phyloP scores from a whole-genome alignment of 2,329 filamentous ascomycete genomes.

The Scedosporium aurantiacum region DNA sequence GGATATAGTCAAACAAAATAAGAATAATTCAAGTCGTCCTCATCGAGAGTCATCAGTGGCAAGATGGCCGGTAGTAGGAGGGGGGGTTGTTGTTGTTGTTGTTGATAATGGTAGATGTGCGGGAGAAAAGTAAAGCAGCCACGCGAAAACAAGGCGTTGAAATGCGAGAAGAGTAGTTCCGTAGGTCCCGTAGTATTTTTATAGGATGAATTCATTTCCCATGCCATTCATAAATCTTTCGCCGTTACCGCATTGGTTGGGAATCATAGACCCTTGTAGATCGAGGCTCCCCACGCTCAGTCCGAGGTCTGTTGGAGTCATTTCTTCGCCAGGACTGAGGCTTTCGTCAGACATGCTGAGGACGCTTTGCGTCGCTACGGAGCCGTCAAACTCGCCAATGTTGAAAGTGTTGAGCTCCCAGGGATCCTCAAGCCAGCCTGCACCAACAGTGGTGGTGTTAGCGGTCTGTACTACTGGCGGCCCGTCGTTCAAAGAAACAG shows the following conservation, averaged over 20 bases:
- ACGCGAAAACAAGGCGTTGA: background rate
- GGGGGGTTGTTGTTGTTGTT: no score
- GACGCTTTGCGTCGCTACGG: conserved; percentile 38
- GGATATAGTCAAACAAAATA: background rate
- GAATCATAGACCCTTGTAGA: conserved; percentile 17
- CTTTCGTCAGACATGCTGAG: conserved; percentile 48
- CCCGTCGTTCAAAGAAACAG: conserved; percentile 33
- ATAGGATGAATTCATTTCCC: conserved; percentile 1
- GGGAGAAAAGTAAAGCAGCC: no score
- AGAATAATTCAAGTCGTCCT: background rate
- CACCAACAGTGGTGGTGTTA: conserved; percentile 9
- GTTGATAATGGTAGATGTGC: no score
- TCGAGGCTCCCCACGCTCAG: conserved; percentile 27
- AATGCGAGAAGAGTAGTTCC: background rate
- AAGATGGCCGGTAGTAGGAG: background rate
- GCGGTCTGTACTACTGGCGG: conserved; percentile 27
- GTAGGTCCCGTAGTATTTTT: background rate
- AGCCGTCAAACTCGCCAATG: conserved; percentile 35
- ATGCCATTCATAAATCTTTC: conserved; percentile 8
- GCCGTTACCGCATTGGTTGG: background rate
- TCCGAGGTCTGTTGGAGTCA: conserved; percentile 33
- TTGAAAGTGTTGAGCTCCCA: conserved; percentile 44
- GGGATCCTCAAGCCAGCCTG: conserved; percentile 44
- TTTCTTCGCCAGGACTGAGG: conserved; percentile 43
- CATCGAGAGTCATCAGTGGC: background rate